Conservation (phyloP, 805 yeast species). For the Suhomyces xylopsoci region DNA sequence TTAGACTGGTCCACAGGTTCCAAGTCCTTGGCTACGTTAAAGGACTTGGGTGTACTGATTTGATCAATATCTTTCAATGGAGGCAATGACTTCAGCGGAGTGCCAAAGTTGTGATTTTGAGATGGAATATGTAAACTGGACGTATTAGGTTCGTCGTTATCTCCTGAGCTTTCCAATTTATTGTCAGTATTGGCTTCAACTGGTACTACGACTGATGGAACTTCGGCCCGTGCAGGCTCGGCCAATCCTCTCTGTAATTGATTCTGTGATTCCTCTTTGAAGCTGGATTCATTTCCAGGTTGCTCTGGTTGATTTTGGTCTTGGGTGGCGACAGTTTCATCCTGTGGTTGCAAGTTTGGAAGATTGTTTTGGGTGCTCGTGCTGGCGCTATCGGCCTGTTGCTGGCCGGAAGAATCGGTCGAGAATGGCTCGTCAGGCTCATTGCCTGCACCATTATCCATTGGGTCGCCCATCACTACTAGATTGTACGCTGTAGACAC, state of each 20-base stretch:
- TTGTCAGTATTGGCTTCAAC: background rate
- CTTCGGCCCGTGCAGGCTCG: background rate
- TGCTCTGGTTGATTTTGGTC: background rate
- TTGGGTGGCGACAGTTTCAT: background rate
- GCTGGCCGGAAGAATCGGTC: background rate
- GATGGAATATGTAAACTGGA: constrained; percentile 5
- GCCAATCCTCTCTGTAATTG: background rate
- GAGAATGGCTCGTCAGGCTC: background rate
- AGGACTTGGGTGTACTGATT: constrained; percentile 40
- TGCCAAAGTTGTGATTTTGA: constrained; percentile 23
- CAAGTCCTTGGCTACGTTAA: constrained; percentile 39
- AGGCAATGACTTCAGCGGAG: constrained; percentile 42
- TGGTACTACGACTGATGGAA: background rate
- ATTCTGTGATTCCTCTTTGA: background rate
- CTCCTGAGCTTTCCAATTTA: background rate
- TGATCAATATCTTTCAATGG: constrained; percentile 42
- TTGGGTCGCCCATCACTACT: background rate
- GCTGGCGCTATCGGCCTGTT: background rate
- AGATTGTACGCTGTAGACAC: background rate
- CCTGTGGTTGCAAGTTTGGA: background rate
- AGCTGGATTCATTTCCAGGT: background rate
- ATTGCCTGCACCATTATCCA: background rate
- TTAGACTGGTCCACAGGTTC: constrained; percentile 2
- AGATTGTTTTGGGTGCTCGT: background rate
- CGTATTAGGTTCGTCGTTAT: constrained; percentile 11